Evolutionary conservation across 768 basidiomycete genomes (phyloP).

Genomic region (Panaeolus cyanescens): DNA sequence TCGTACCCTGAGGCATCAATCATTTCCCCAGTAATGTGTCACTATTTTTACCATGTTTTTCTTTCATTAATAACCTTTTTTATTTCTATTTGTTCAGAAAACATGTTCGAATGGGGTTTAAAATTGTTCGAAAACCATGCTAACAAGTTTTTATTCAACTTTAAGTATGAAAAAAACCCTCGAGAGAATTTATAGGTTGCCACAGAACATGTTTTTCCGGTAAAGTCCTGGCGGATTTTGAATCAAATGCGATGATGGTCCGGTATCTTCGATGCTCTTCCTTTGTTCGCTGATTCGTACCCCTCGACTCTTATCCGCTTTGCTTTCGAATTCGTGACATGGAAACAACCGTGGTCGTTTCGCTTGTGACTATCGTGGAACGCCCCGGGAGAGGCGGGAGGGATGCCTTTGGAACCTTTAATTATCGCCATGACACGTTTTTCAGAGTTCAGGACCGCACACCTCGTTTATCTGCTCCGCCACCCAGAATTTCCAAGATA

Average conservation of each 20-base stretch:
- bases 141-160: neutral
- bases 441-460: conserved; percentile 12
- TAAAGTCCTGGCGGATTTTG: neutral
- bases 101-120: neutral
- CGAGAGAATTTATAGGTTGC: neutral
- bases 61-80: neutral
- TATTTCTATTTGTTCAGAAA: neutral
- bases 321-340: neutral
- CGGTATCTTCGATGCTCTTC: conserved; percentile 5
- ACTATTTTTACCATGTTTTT: neutral
- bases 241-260: neutral
- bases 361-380: conserved; percentile 7
- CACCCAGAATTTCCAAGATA: conserved; percentile 11
- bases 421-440: conserved; percentile 20
- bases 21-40: neutral
- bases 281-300: conserved; percentile 8
- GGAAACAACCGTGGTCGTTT: neutral
- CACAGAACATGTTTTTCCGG: neutral
- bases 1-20: neutral
- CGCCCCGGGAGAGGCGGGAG: neutral
- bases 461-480: conserved; percentile 17
- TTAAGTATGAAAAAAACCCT: neutral
- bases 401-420: conserved; percentile 8
- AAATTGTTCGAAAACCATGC: neutral
- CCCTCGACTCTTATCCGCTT: neutral